Evolutionary conservation across 2,329 filamentous ascomycete genomes (phyloP).

Genomic region (Diaporthe helianthi): DNA sequence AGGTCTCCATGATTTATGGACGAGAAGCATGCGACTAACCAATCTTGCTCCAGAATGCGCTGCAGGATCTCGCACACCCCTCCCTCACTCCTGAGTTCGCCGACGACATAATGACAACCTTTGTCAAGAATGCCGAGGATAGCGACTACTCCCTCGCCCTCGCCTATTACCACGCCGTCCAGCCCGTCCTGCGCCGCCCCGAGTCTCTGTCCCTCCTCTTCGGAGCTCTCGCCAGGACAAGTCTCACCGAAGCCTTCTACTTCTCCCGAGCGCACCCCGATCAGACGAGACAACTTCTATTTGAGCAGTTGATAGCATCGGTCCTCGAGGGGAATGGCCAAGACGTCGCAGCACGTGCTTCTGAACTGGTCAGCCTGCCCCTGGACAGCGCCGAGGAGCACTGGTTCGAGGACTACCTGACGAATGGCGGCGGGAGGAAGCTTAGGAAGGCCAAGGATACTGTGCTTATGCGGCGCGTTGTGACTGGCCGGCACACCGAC

Average conservation of each 20-base stretch:
- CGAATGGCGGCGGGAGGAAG: conserved; percentile 68
- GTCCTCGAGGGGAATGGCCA: conserved; percentile 57
- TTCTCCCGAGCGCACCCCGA: conserved; percentile 73
- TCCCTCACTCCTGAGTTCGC: conserved; percentile 81
- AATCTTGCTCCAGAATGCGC: conserved; percentile 59
- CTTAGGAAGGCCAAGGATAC: conserved; percentile 74
- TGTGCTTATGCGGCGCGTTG: conserved; percentile 75
- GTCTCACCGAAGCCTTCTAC: conserved; percentile 74
- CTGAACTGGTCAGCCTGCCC: conserved; percentile 76
- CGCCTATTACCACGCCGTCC: conserved; percentile 79
- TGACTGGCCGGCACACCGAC: conserved; percentile 65
- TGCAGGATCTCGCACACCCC: conserved; percentile 80
- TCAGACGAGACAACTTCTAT: conserved; percentile 66
- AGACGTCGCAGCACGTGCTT: conserved; percentile 60
- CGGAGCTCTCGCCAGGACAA: conserved; percentile 70
- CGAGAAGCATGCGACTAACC: background rate
- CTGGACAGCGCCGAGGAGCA: conserved; percentile 73
- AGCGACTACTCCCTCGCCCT: conserved; percentile 71
- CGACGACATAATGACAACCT: conserved; percentile 77
- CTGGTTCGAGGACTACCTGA: conserved; percentile 76
- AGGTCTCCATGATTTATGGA: conserved; percentile 30
- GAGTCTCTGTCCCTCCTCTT: conserved; percentile 72
- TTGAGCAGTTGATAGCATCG: conserved; percentile 69
- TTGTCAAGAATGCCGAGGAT: conserved; percentile 67
- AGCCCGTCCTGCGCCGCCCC: conserved; percentile 72